Base-by-base conservation (phyloP, 176 grass and related monocot genomes). In the Oryza nivara region DNA sequence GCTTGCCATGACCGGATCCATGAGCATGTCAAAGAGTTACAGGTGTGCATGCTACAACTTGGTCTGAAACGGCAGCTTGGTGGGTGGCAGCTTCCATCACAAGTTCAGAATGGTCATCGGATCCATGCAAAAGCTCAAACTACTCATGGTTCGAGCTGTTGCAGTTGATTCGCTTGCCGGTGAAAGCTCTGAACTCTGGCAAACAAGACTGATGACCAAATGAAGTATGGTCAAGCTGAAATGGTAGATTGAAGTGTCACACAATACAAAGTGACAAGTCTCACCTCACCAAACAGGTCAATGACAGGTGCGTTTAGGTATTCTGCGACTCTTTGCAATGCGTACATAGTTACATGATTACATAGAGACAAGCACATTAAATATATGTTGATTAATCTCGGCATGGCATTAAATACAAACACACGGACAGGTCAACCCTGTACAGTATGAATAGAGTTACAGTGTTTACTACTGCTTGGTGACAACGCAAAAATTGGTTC, bases 11-110 rank as follows among this genome's bases (percentile, higher is more conserved):
- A 79, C 76, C 67, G 28, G 2, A 72, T 9, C 68, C 22, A 32
- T 43, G 13, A 44, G 65, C 35, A 43, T 44, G 7, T 23, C 22
- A 43, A 77, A 85, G 34, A 67, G 41, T 74, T 58, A 9, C 1
- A 25, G 7, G 71, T 26, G 49, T 25, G 26, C 0, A 11, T 58
- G 61, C 44, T 20, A 28, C 28, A 36, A 23, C 34, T 68, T 12
- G 23, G 78, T 86, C 78, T 81, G 32, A 82, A 77, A 77, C 30
- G 72, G 17, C 26, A 3, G 40, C n/a, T 45, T 70, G 19, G 41
- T 72, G 12, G 43, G 38, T 65, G 43, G 68, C 16, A 16, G 30
- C 22, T 46, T 14, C 51, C 83, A 35, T 26, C 77, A 85, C 78
- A 66, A 28, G 43, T 41, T 71, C 40, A 38, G 44, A 76, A 65